These are phyloP conservation scores for Hymenoscyphus linearis DNA, from an alignment of 2,329 filamentous ascomycete species.

Conservation along the genomic window DNA sequence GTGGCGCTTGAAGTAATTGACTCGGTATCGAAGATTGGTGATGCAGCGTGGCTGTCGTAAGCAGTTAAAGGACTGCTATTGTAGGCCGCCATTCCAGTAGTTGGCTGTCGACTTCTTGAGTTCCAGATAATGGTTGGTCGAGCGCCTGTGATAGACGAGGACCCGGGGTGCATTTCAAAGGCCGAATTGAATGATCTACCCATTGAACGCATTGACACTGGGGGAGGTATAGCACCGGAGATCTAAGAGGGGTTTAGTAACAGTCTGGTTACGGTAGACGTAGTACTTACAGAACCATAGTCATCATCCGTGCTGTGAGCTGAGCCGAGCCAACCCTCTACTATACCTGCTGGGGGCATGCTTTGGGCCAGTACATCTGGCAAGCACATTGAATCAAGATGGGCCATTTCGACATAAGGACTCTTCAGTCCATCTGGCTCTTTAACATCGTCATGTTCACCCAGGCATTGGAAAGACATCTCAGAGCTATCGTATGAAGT, in stretches of 20 bases:
- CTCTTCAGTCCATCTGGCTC: constrained; percentile 19
- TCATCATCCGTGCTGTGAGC: constrained; percentile 17
- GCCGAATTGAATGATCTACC: constrained; percentile 17
- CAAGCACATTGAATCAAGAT: neutral
- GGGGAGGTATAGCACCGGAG: constrained; percentile 17
- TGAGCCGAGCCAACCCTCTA: constrained; percentile 25
- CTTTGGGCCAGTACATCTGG: constrained; percentile 9
- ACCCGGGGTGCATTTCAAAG: constrained; percentile 19
- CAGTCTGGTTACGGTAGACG: neutral
- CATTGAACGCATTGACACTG: constrained; percentile 17
- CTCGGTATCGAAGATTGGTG: neutral
- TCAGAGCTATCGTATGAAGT: constrained; percentile 14
- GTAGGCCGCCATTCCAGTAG: neutral
- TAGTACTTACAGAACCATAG: constrained; percentile 21
- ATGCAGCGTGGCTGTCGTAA: neutral
- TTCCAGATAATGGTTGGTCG: neutral
- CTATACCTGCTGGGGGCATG: constrained; percentile 11
- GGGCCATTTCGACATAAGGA: constrained; percentile 4
- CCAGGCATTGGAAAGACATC: constrained; percentile 27
- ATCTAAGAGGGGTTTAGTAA: neutral
- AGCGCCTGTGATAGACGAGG: constrained; percentile 15
- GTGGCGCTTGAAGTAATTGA: neutral
- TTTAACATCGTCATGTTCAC: constrained; percentile 11
- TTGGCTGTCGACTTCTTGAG: neutral
- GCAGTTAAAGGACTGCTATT: neutral